These are phyloP conservation scores for Eucalyptus regnans DNA, from an alignment of 345 rosid species.

Conservation along the genomic window DNA sequence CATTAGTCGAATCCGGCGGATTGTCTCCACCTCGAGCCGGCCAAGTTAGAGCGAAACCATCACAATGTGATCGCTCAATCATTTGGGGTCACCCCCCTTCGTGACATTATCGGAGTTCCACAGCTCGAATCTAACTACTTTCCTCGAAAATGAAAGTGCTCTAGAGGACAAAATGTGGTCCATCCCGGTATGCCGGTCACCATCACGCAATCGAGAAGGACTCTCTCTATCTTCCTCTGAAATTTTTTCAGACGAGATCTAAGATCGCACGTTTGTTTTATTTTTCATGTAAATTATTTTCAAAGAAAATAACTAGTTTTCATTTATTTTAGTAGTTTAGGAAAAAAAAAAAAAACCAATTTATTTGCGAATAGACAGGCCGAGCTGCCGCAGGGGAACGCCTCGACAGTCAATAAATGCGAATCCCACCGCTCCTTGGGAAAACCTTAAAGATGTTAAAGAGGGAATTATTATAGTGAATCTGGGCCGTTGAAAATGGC, in stretches of 20 bases:
- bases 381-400: too few relatives aligned
- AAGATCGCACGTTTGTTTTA: neutral
- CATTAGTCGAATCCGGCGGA: neutral
- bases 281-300: neutral
- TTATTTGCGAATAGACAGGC: neutral
- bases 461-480: neutral
- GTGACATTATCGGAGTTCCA: neutral
- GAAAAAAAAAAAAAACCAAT: neutral
- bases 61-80: neutral
- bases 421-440: too few relatives aligned
- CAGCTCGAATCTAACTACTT: neutral
- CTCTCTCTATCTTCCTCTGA: neutral
- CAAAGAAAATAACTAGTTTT: neutral
- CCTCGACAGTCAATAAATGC: too few relatives aligned
- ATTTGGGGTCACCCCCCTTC: neutral
- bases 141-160: neutral
- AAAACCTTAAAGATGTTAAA: neutral
- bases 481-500: neutral
- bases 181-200: neutral
- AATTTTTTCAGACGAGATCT: neutral
- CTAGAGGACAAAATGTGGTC: neutral
- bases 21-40: neutral
- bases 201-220: neutral
- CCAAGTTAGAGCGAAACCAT: neutral
- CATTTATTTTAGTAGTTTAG: neutral